Evolutionary conservation across 345 rosid species (phyloP).

Genomic region (Lepidium africanum): DNA sequence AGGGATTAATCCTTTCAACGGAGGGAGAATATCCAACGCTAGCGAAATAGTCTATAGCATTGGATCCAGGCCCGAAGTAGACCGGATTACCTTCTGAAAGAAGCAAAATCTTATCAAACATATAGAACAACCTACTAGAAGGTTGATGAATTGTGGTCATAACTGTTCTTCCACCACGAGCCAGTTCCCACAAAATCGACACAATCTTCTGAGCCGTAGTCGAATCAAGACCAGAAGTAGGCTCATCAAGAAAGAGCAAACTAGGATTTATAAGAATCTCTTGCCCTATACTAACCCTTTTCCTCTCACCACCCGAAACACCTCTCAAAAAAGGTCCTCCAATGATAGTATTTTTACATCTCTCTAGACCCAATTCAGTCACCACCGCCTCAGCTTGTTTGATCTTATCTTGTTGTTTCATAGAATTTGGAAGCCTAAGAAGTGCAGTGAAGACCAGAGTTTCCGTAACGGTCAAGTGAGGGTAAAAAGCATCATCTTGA

Average conservation of each 20-base stretch:
- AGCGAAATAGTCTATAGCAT: conserved; percentile 69
- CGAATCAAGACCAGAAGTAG: conserved; percentile 93
- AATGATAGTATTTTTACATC: conserved; percentile 62
- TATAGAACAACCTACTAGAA: conserved; percentile 67
- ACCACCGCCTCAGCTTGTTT: conserved; percentile 66
- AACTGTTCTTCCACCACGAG: conserved; percentile 73
- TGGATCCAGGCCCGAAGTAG: conserved; percentile 44
- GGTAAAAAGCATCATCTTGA: conserved; percentile 52
- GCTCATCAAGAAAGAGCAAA: conserved; percentile 80
- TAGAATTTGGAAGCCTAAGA: conserved; percentile 59
- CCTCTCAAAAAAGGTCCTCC: conserved; percentile 82
- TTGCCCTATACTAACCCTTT: conserved; percentile 86
- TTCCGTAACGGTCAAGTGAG: conserved; percentile 55
- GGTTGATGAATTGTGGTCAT: conserved; percentile 90
- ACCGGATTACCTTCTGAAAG: conserved; percentile 74
- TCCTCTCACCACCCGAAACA: conserved; percentile 83
- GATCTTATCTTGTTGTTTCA: conserved; percentile 46
- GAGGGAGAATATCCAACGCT: conserved; percentile 54
- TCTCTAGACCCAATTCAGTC: conserved; percentile 53
- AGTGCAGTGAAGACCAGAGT: conserved; percentile 75
- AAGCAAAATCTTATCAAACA: conserved; percentile 83
- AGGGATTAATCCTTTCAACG: conserved; percentile 54
- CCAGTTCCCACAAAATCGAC: conserved; percentile 48
- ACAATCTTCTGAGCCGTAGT: conserved; percentile 80
- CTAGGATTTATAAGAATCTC: conserved; percentile 93